Percentiles rank a stretch among this genome's conserved stretches.
Conservation (phyloP, 2,329 filamentous ascomycete species). For the Coniochaeta prunicola region DNA sequence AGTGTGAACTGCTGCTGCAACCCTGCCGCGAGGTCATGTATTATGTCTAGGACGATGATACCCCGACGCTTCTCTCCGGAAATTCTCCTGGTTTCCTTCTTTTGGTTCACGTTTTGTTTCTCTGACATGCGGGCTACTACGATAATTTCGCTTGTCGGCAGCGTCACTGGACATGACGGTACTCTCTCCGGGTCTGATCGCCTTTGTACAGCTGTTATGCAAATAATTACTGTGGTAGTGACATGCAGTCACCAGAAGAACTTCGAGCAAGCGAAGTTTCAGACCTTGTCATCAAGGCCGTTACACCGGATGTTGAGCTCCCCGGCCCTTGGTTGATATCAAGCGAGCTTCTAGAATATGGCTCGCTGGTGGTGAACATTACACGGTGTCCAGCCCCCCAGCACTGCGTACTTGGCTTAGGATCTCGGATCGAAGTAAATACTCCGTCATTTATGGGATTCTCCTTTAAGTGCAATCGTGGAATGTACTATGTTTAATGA, state of each 20-base stretch:
- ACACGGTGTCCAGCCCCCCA: no score
- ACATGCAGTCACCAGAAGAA: not conserved
- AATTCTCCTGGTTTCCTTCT: not conserved
- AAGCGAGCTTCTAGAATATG: not conserved
- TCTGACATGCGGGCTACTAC: not conserved
- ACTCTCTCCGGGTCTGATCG: not conserved
- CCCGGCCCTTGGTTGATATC: not conserved
- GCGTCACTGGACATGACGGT: not conserved
- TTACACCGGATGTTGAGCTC: not conserved
- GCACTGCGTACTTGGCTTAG: no score
- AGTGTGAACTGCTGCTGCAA: not conserved
- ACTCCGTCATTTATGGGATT: no score
- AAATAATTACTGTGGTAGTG: not conserved
- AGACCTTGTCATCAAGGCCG: not conserved
- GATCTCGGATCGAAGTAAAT: no score
- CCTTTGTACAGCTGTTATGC: no score
- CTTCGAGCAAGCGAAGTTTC: not conserved
- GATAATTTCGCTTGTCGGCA: not conserved
- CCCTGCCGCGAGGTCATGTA: not conserved
- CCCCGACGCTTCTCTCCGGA: not conserved
- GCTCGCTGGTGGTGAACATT: no score
- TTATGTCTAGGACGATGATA: not conserved
- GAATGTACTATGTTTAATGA: no score
- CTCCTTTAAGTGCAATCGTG: no score
- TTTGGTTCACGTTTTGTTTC: not conserved